These are phyloP conservation scores for Hymenoscyphus fructigenus DNA, from an alignment of 2,329 filamentous ascomycete genomes.

Conservation along the genomic window DNA sequence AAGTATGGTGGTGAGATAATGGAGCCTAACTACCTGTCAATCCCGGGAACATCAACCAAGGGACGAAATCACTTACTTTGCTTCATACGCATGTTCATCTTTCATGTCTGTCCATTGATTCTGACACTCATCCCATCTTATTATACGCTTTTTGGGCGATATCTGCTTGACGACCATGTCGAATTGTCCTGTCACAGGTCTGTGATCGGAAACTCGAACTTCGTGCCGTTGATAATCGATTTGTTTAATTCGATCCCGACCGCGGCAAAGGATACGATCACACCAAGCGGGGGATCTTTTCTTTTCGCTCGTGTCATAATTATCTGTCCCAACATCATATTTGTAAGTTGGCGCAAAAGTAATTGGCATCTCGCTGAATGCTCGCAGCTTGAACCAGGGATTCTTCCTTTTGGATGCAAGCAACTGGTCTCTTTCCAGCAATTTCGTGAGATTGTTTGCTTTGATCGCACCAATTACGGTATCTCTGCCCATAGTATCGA, in stretches of 20 bases:
- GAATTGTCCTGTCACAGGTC: slow-evolving; percentile 86
- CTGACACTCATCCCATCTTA: slow-evolving; percentile 71
- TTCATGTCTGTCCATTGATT: slow-evolving; percentile 72
- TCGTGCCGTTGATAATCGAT: slow-evolving; percentile 87
- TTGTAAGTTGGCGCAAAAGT: slow-evolving; percentile 96
- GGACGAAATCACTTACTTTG: slow-evolving; percentile 63
- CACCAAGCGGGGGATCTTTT: slow-evolving; percentile 94
- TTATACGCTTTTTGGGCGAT: slow-evolving; percentile 61
- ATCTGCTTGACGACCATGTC: slow-evolving; percentile 83
- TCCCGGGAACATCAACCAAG: slow-evolving; percentile 4
- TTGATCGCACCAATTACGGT: slow-evolving; percentile 85
- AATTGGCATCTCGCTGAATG: slow-evolving; percentile 89
- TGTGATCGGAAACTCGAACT: slow-evolving; percentile 85
- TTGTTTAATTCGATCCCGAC: slow-evolving; percentile 80
- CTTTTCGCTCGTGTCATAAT: slow-evolving; percentile 94
- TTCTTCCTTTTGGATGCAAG: slow-evolving; percentile 87
- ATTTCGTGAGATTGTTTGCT: slow-evolving; percentile 75
- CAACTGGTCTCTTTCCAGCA: slow-evolving; percentile 91
- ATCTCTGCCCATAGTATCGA: slow-evolving; percentile 94
- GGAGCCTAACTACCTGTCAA: slow-evolving; percentile 47
- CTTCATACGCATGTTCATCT: slow-evolving; percentile 64
- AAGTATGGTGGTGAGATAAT: slow-evolving; percentile 64
- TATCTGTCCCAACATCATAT: slow-evolving; percentile 93
- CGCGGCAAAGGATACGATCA: slow-evolving; percentile 83
- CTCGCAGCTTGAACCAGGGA: slow-evolving; percentile 81